phyloP scores from a whole-genome alignment of 2,329 filamentous ascomycete genomes.

The Dichotomopilus funicola region DNA sequence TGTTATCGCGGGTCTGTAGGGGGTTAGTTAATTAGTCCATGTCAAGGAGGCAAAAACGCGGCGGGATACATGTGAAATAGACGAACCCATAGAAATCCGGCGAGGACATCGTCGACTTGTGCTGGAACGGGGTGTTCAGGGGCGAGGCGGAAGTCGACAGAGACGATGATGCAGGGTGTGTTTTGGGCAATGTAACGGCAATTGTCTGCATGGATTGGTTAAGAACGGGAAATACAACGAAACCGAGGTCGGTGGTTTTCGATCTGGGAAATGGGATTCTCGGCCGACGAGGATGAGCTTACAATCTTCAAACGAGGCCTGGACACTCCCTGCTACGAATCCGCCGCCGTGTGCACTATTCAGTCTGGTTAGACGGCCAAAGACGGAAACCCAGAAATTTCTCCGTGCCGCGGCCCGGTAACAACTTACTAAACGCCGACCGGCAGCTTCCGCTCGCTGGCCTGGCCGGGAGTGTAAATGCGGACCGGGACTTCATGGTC shows the following conservation, averaged over 20 bases:
- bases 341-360: not conserved
- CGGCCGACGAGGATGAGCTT: not conserved
- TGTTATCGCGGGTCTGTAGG: not conserved
- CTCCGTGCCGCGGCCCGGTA: not conserved
- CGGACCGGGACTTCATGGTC: not conserved
- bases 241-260: too few relatives aligned
- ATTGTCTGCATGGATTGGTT: not conserved
- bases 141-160: not conserved
- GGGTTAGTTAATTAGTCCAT: not conserved
- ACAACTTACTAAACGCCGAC: not conserved
- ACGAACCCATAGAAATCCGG: not conserved
- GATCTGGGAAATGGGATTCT: too few relatives aligned
- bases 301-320: not conserved
- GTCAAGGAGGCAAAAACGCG: too few relatives aligned
- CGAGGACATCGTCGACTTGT: not conserved
- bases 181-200: not conserved
- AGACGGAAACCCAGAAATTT: too few relatives aligned
- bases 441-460: not conserved
- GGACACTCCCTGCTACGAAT: not conserved
- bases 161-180: not conserved
- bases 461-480: not conserved
- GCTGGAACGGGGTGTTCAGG: not conserved
- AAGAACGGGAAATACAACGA: not conserved
- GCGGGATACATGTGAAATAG: not conserved
- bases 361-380: not conserved